Evolutionary conservation across 495 filamentous ascomycete species (phyloP), one percentile per base, ranked within the genome.

Genomic region (Trichoderma gamsii): DNA sequence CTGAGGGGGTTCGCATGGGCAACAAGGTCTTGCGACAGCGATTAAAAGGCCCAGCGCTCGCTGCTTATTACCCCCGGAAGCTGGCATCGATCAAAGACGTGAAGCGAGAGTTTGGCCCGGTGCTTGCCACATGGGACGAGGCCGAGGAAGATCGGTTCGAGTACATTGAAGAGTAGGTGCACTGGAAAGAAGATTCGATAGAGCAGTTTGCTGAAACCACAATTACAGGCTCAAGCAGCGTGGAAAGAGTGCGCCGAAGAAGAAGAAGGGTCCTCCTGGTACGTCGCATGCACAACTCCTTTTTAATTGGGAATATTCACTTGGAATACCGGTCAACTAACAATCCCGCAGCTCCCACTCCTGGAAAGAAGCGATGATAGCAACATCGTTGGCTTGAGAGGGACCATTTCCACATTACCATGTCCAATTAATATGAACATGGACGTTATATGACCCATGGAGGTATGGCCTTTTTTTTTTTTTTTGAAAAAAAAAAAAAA

Each of bases 241-340:
- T 76, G 95, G 93, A 64, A 98, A 98, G 79, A 91, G 90, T 16
- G 84, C 91, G 38, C 93, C 94, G 23, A 96, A 93, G 84, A 97
- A 97, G 86, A 95, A 94, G 81, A 86, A 82, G 76, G 87, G 81
- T 32, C 82, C 83, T 67, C 81, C 84, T 74, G 86, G 90, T 92
- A 84, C 78, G 80, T 76, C 23, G 4, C 8, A 52, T 18, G 0
- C n/a, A 52, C 5, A 9, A 23, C n/a, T 16, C 7, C 8, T n/a
- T 9, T 25, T 23, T 52, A 6, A 6, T 23, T 25, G 15, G 8
- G 35, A 9, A 38, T 2, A 38, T 38, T n/a, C n/a, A 2, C 49
- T 25, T 23, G n/a, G n/a, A 52, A 52, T 9, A 23, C 8, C 49
- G 5, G 9, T 61, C 27, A 61, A 43, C 70, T 74, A 68, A 78